Conservation (phyloP, 169 alveolate genomes). For the Plasmodium knowlesi region DNA sequence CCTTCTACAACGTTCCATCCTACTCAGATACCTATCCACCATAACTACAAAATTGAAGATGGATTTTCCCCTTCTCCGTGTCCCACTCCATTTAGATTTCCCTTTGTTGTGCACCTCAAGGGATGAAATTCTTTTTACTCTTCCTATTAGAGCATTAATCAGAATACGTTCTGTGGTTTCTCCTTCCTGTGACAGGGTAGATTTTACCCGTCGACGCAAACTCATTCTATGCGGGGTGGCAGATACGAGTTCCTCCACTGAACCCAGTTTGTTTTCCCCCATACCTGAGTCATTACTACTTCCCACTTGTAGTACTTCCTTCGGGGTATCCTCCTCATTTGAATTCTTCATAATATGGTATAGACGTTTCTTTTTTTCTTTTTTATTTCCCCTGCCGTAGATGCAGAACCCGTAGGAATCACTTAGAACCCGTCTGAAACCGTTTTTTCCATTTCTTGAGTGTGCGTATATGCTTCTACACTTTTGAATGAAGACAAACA, state of each 20-base stretch:
- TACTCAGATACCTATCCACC: not conserved
- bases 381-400: not conserved
- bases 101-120: not conserved
- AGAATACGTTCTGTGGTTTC: not conserved
- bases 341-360: not conserved
- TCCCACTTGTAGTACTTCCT: not conserved
- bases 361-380: not conserved
- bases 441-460: not conserved
- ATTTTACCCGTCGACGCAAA: not conserved
- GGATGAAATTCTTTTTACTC: not conserved
- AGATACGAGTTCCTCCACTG: not conserved
- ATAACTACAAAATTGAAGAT: not conserved
- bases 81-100: not conserved
- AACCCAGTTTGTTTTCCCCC: not conserved
- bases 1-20: not conserved
- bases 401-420: not conserved
- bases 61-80: not conserved
- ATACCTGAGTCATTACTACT: not conserved
- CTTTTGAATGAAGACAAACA: constrained; percentile 18
- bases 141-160: not conserved
- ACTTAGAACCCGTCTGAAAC: not conserved
- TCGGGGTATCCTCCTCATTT: not conserved
- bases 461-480: not conserved
- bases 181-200: not conserved
- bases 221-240: not conserved